Evolutionary conservation across 495 filamentous ascomycete species (phyloP).

Genomic region (Hypomontagnella submonticulosa): DNA sequence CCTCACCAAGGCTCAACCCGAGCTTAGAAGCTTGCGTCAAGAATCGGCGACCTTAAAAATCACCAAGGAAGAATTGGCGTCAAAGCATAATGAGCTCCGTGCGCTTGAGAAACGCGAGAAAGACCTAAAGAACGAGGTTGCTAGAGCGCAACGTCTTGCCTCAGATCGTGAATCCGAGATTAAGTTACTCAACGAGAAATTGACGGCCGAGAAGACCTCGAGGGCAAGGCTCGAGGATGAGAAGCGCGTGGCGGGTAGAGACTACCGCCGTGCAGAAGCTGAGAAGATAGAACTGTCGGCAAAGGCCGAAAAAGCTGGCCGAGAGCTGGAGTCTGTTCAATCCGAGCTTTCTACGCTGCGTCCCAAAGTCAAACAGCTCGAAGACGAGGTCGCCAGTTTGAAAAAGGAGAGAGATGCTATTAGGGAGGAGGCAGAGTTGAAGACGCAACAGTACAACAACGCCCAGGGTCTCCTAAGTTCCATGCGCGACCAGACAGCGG

Average conservation of each 20-base stretch:
- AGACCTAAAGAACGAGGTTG: slow-evolving; percentile 79
- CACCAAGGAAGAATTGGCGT: slow-evolving; percentile 75
- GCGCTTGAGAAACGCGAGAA: slow-evolving; percentile 81
- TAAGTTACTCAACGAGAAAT: slow-evolving; percentile 76
- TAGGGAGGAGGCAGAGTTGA: slow-evolving; percentile 84
- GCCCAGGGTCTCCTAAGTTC: slow-evolving; percentile 87
- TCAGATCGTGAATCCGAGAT: slow-evolving; percentile 81
- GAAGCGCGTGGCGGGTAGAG: slow-evolving; percentile 73
- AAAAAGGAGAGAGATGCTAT: slow-evolving; percentile 72
- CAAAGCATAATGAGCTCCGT: slow-evolving; percentile 74
- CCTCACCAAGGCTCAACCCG: slow-evolving; percentile 85
- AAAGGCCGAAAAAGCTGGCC: slow-evolving; percentile 70
- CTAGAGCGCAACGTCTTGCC: slow-evolving; percentile 72
- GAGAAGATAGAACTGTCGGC: slow-evolving; percentile 82
- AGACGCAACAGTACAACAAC: slow-evolving; percentile 83
- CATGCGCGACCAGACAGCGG: slow-evolving; percentile 90
- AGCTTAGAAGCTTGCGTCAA: slow-evolving; percentile 76
- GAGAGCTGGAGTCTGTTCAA: slow-evolving; percentile 74
- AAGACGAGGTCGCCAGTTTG: slow-evolving; percentile 73
- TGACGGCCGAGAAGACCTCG: slow-evolving; percentile 76
- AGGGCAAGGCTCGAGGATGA: slow-evolving; percentile 81
- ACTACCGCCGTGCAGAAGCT: slow-evolving; percentile 77
- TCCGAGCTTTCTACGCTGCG: slow-evolving; percentile 74
- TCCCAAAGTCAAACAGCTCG: slow-evolving; percentile 72
- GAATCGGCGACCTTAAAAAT: slow-evolving; percentile 79